Percentiles rank a stretch among this genome's conserved stretches.
Conservation (phyloP, 2,329 filamentous ascomycete species). For the Botryotinia narcissicola region DNA sequence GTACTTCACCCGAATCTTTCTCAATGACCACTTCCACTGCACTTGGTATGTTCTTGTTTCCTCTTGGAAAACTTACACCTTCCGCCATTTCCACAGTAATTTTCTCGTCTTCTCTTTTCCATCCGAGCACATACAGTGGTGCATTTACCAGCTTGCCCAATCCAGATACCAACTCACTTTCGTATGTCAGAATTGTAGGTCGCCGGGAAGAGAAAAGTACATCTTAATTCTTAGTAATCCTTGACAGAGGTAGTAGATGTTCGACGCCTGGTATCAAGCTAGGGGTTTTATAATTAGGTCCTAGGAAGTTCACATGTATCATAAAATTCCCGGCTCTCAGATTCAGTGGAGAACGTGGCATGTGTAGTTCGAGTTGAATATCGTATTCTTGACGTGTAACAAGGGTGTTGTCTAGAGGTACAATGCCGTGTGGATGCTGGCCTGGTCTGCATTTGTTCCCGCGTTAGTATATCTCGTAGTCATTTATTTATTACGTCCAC, state of each 20-base stretch:
- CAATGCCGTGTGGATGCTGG: constrained; percentile 37
- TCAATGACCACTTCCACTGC: constrained; percentile 47
- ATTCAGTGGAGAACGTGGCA: constrained; percentile 79
- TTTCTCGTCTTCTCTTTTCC: constrained; percentile 60
- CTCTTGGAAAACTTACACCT: constrained; percentile 58
- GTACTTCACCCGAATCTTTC: constrained; percentile 54
- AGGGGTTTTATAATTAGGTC: constrained; percentile 42
- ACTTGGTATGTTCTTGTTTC: constrained; percentile 45
- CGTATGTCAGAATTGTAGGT: constrained; percentile 74
- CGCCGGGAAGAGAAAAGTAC: constrained; percentile 65
- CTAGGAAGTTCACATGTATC: constrained; percentile 73
- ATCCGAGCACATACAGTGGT: constrained; percentile 67
- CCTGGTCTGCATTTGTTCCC: constrained; percentile 40
- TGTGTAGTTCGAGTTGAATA: constrained; percentile 67
- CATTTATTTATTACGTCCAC: neutral
- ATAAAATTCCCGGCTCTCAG: constrained; percentile 87
- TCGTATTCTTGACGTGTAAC: constrained; percentile 80
- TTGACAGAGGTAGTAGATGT: constrained; percentile 4
- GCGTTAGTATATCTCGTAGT: neutral
- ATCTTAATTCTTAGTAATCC: constrained; percentile 16
- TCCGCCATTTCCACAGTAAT: constrained; percentile 73
- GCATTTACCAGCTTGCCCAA: constrained; percentile 63
- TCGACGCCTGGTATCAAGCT: constrained; percentile 34
- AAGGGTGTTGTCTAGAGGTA: constrained; percentile 46
- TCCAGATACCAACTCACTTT: constrained; percentile 63